Base-by-base conservation (phyloP, 2,329 filamentous ascomycete genomes). In the Nothophaeocryptopus gaeumannii region DNA sequence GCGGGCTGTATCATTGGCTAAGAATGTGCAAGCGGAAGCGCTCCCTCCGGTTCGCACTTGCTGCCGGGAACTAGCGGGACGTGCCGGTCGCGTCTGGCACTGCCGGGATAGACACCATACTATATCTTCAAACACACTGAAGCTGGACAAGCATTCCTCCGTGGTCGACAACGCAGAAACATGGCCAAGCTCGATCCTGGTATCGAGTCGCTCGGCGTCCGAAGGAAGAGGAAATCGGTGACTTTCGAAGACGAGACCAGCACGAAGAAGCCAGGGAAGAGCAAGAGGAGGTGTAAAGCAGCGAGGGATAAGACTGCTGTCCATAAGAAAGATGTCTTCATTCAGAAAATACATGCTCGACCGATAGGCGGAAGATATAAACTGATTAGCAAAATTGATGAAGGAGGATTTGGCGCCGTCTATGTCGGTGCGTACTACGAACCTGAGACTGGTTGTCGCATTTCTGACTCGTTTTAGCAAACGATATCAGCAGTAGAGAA, bases 371-470 rank as follows among this genome's bases (percentile, higher is more conserved):
- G 13, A 34, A 32, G 31, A 26, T 50, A 45, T 39, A 11, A 38
- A 35, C 47, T 50, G 10, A 20, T 15, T 26, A 13, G 39, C 15
- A 50, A 50, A 41, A 39, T 50, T 13, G 26, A 36, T 26, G 29
- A 44, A 14, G 47, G 29, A 16, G 47, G 47, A 39, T 50, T 50
- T 20, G 35, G 47, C 39, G 15, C 33, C 5, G 47, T 45, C 7
- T 45, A 38, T 30, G 29, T 50, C 9, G 47, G 47, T 50, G 45
- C 34, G 33, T 31, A n/a, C 29, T 14, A n/a, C n/a, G 26, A 33
- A 39, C 36, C 8, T 29, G 13, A 33, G 14, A 26, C 5, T n/a
- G 15, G 12, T 13, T 39, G n/a, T 47, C 8, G 30, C 13, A 8
- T n/a, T 20, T 16, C 33, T 50, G 15, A 50, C 40, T 45, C 20